Conservation (phyloP, 2,329 filamentous ascomycete genomes). For the Lizonia empirigonia region DNA sequence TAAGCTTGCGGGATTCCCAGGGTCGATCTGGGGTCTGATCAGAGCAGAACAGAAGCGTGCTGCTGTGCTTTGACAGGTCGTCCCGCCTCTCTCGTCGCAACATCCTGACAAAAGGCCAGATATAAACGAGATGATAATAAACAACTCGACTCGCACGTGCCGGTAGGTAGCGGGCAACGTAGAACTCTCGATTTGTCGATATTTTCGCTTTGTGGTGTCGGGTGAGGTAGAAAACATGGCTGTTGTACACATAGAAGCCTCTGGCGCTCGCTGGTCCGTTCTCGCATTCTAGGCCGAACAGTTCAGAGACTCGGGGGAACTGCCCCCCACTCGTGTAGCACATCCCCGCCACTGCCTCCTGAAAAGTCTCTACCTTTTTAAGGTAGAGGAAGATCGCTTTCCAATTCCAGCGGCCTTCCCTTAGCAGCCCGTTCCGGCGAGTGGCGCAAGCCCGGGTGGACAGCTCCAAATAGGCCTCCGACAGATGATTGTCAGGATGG, state of each 20-base stretch:
- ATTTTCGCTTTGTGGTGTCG: not conserved
- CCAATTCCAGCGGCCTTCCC: not conserved
- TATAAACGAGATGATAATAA: not conserved
- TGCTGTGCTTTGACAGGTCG: not conserved
- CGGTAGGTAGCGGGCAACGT: not conserved
- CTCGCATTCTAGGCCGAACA: not conserved
- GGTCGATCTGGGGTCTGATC: not conserved
- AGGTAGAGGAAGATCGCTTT: not conserved
- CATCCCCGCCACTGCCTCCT: not conserved
- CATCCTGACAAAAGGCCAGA: not conserved
- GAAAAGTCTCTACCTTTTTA: not conserved
- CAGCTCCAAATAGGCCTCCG: not conserved
- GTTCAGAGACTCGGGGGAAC: not conserved
- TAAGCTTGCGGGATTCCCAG: not conserved
- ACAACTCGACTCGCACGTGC: not conserved
- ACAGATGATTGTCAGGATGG: not conserved
- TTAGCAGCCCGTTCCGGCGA: not conserved
- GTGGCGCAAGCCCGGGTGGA: not conserved
- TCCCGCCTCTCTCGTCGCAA: not conserved
- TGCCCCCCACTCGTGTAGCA: not conserved
- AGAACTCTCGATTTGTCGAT: not conserved
- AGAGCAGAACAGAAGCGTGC: not conserved
- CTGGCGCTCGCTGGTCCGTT: not conserved
- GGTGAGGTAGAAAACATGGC: not conserved
- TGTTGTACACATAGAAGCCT: not conserved